These are phyloP conservation scores for Cercospora canescens DNA, from an alignment of 2,329 filamentous ascomycete species.

Conservation along the genomic window DNA sequence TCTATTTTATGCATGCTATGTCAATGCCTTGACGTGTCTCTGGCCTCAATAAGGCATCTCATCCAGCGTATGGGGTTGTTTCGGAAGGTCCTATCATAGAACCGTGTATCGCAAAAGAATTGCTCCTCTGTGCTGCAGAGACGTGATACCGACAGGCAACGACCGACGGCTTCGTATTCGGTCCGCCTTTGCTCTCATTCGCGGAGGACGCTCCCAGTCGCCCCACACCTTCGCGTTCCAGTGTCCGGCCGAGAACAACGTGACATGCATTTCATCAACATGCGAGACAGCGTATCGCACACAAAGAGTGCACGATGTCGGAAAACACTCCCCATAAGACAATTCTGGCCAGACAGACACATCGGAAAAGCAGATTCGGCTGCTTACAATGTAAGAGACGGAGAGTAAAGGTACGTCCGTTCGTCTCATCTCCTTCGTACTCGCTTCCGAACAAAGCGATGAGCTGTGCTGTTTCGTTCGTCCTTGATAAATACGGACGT, in stretches of 20 bases:
- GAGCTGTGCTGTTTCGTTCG: neutral
- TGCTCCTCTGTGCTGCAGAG: neutral
- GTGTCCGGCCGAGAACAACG: neutral
- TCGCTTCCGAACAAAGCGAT: neutral
- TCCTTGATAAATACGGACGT: neutral
- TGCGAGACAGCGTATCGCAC: neutral
- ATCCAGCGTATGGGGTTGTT: neutral
- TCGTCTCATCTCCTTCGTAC: neutral
- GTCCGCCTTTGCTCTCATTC: neutral
- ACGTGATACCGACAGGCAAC: neutral
- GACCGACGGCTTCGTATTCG: neutral
- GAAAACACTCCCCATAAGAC: neutral
- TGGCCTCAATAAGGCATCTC: neutral
- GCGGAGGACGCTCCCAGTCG: neutral
- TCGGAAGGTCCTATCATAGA: neutral
- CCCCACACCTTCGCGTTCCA: neutral
- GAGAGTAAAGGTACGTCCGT: constrained; percentile 21
- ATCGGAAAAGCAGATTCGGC: constrained; percentile 20
- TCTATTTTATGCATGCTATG: neutral
- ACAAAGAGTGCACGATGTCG: neutral
- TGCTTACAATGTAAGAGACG: constrained; percentile 23
- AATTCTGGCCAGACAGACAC: constrained; percentile 9
- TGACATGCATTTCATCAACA: neutral
- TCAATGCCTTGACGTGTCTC: neutral
- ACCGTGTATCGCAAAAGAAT: neutral